Evolutionary conservation across 768 basidiomycete species (phyloP), one percentile per base, ranked within the genome.

Genomic region (Rhizopogon roseolus): DNA sequence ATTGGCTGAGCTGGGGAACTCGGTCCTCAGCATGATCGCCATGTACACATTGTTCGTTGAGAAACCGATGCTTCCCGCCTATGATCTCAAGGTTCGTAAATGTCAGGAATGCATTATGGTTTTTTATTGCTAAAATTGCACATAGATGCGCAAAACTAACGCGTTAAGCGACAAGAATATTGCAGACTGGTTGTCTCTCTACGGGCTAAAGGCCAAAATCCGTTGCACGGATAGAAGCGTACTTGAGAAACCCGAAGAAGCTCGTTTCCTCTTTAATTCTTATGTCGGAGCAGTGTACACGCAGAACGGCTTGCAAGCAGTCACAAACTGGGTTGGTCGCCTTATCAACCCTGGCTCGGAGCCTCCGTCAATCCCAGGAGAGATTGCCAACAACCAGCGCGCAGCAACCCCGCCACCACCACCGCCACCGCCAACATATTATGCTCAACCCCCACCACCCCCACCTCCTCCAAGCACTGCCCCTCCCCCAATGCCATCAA

Each of bases 231-330:
- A 67, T 17, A 60, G 63, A 41, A 62, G 71, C 1, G 60, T 61
- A 16, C 62, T 81, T 34, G 68, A 69, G n/a, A 60, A 66, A 1
- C 69, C 77, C 3, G 58, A 69, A 29, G 84, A 84, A 66, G 77
- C 80, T 51, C 72, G 72, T 27, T 68, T 66, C 41, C 77, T 84
- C 46, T 86, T 86, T 57, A 61, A 79, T 60, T 78, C 79, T 17
- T 88, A 86, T 57, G 71, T 88, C 11, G 87, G 85, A 8, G 87
- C 84, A n/a, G 66, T 85, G 11, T 84, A 79, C 64, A 71, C 77
- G n/a, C 78, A 80, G 49, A 77, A 73, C 51, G 86, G 86, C 19
- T 62, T 79, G 36, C 41, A 61, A 4, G 62, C 65, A 6, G 72
- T 87, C 46, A 74, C 82, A 61, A 60, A 66, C 22, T 89, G 85